Evolutionary conservation across 441 rosid species (phyloP).

Genomic region (Lepidium campestre): DNA sequence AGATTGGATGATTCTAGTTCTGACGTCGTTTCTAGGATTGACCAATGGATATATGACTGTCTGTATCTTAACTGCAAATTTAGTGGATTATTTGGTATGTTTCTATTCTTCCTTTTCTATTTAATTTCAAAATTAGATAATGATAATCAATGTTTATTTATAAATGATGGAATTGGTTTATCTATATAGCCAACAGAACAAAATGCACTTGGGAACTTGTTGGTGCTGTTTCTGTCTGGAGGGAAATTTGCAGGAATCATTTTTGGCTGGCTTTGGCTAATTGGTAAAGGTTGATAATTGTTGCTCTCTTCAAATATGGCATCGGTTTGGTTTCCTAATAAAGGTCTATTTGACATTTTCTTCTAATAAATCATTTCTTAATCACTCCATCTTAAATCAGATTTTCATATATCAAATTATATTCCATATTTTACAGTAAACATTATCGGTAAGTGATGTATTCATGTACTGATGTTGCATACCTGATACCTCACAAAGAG

Average conservation of each 20-base stretch:
- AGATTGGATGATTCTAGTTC: slow-evolving; percentile 29
- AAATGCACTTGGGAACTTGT: slow-evolving; percentile 67
- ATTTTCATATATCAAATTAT: no score
- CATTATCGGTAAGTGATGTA: no score
- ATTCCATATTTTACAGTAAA: no score
- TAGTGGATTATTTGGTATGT: slow-evolving; percentile 20
- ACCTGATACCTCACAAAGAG: neutral
- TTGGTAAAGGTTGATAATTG: slow-evolving; percentile 33
- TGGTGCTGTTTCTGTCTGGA: slow-evolving; percentile 45
- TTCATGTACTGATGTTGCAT: neutral
- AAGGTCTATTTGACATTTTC: neutral
- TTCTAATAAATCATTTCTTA: neutral
- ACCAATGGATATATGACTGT: slow-evolving; percentile 20
- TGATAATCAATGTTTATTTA: neutral
- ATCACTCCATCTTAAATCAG: no score
- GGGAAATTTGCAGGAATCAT: slow-evolving; percentile 56
- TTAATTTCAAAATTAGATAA: neutral
- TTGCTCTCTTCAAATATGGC: no score
- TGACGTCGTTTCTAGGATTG: slow-evolving; percentile 12
- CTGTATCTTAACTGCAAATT: slow-evolving; percentile 19
- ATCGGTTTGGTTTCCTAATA: neutral
- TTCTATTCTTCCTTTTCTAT: neutral
- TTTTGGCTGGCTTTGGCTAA: slow-evolving; percentile 67
- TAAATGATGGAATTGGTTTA: neutral
- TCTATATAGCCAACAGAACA: slow-evolving; percentile 62